A percentile compares a stretch with the other conserved stretches of the same genome.
Conservation (phyloP, 148 eudicot genomes). For the Rhododendron williamsianum region DNA sequence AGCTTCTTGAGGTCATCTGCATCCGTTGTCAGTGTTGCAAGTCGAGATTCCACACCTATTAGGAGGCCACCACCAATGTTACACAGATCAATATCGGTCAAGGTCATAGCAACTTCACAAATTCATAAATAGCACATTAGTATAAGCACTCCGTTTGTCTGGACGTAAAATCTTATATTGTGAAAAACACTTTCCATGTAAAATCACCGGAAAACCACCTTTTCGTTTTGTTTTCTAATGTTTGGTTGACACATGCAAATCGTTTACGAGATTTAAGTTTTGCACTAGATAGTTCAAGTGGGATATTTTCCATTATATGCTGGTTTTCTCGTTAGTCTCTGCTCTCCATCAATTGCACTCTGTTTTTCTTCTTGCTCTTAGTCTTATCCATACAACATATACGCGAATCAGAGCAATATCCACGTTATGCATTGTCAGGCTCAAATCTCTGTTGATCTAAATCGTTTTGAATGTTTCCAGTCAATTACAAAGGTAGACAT, state of each 20-base stretch:
- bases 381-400: not conserved
- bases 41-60: constrained; percentile 89
- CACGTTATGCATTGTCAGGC: not conserved
- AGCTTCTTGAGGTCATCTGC: constrained; percentile 58
- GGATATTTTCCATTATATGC: not conserved
- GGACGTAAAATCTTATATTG: not conserved
- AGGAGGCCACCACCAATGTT: not conserved
- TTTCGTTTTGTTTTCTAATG: not conserved
- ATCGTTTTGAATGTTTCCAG: not conserved
- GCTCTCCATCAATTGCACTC: not conserved
- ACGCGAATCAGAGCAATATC: not conserved
- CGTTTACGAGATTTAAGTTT: not conserved
- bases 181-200: not conserved
- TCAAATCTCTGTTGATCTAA: not conserved
- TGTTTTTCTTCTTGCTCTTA: not conserved
- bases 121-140: not conserved
- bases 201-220: not conserved
- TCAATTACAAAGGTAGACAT: not conserved
- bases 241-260: not conserved
- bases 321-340: not conserved
- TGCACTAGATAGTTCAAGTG: not conserved
- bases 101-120: not conserved
- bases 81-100: not conserved
- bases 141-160: not conserved
- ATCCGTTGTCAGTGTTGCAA: constrained; percentile 76